These are phyloP conservation scores for Plantago ovata DNA, from an alignment of 257 asterid genomes.

Conservation along the genomic window DNA sequence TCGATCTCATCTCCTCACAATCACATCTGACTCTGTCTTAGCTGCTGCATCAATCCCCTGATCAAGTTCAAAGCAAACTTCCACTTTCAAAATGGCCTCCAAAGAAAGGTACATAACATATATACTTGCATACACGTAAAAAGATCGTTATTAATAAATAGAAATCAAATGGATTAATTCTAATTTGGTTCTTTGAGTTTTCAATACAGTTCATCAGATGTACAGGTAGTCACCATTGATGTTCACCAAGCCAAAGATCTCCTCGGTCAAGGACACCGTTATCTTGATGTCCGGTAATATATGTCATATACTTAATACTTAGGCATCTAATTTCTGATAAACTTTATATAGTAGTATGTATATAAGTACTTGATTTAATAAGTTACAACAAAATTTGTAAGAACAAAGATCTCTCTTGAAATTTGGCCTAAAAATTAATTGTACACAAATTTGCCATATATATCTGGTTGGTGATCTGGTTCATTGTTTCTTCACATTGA, in stretches of 20 bases:
- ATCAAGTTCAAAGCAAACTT: too few relatives aligned
- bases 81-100: too few relatives aligned
- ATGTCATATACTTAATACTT: neutral
- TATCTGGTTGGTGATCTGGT: neutral
- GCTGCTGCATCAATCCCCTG: too few relatives aligned
- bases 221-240: slow-evolving; percentile 8
- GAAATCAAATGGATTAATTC: neutral
- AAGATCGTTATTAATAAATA: too few relatives aligned
- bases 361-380: too few relatives aligned
- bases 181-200: neutral
- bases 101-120: too few relatives aligned
- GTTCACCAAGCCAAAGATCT: slow-evolving; percentile 6
- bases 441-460: neutral
- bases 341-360: too few relatives aligned
- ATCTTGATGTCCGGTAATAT: slow-evolving; percentile 13
- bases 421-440: too few relatives aligned
- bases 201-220: slow-evolving; percentile 8
- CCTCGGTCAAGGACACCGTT: slow-evolving; percentile 16
- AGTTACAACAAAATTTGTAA: neutral
- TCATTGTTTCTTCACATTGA: neutral
- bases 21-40: too few relatives aligned
- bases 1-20: too few relatives aligned
- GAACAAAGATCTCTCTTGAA: neutral
- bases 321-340: neutral
- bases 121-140: too few relatives aligned